phyloP scores from a whole-genome alignment of 352 stramenopile species.

The Saprolegnia parasitica region DNA sequence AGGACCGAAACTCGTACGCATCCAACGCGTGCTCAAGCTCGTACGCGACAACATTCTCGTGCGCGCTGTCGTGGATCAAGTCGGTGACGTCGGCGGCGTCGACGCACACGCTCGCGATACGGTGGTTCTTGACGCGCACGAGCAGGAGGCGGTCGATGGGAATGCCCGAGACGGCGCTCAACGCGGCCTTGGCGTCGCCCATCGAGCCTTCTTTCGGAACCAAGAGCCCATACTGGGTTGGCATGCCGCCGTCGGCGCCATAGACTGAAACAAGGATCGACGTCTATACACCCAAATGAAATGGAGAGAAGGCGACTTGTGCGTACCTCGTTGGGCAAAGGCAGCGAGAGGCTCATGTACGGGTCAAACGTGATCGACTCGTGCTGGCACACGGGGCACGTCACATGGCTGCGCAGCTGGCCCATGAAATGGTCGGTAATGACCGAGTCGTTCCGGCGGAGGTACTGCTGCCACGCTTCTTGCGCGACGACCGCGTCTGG shows the following conservation, averaged over 20 bases:
- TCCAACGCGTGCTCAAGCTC: slow-evolving; percentile 73
- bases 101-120: slow-evolving; percentile 52
- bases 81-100: slow-evolving; percentile 46
- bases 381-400: slow-evolving; percentile 68
- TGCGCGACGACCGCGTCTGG: slow-evolving; percentile 56
- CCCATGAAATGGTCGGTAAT: slow-evolving; percentile 90
- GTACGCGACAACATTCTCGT: slow-evolving; percentile 71
- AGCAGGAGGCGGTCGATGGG: slow-evolving; percentile 55
- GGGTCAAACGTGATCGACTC: slow-evolving; percentile 87
- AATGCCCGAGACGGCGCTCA: slow-evolving; percentile 47
- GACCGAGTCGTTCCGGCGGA: slow-evolving; percentile 88
- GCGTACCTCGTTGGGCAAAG: slow-evolving; percentile 69
- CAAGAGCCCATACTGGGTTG: slow-evolving; percentile 64
- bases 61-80: slow-evolving; percentile 26
- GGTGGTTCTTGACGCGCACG: slow-evolving; percentile 64
- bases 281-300: neutral
- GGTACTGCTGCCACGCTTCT: slow-evolving; percentile 82
- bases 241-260: slow-evolving; percentile 62
- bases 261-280: slow-evolving; percentile 63
- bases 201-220: slow-evolving; percentile 52
- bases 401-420: slow-evolving; percentile 83
- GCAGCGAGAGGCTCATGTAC: slow-evolving; percentile 86
- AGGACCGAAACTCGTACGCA: slow-evolving; percentile 66
- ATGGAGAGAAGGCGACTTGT: slow-evolving; percentile 28
- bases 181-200: slow-evolving; percentile 54